Evolutionary conservation across 352 stramenopile species (phyloP).

Genomic region (Phytophthora sp.): DNA sequence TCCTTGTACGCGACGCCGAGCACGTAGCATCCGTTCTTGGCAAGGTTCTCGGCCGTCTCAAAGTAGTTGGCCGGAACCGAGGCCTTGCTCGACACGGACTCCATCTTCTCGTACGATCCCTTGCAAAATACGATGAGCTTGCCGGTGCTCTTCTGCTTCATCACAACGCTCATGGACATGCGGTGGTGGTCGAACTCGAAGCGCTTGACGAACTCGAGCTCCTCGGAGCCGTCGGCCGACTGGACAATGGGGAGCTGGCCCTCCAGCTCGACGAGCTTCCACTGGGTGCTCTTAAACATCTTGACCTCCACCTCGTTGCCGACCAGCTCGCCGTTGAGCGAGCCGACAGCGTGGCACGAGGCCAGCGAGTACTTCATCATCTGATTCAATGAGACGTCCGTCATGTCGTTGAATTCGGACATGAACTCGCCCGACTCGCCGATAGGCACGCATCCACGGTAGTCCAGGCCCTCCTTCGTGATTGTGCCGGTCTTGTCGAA

Average conservation of each 20-base stretch:
- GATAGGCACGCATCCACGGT: slow-evolving; percentile 68
- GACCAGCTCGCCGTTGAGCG: slow-evolving; percentile 71
- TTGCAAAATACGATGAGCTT: slow-evolving; percentile 88
- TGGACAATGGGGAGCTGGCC: slow-evolving; percentile 50
- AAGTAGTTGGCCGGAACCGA: slow-evolving; percentile 81
- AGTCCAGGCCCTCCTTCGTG: slow-evolving; percentile 91
- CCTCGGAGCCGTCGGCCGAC: slow-evolving; percentile 44
- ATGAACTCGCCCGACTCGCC: slow-evolving; percentile 45
- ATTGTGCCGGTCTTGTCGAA: slow-evolving; percentile 95
- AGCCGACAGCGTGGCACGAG: slow-evolving; percentile 84
- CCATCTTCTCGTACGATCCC: slow-evolving; percentile 89
- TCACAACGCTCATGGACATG: slow-evolving; percentile 92
- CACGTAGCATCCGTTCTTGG: slow-evolving; percentile 90
- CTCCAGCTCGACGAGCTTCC: slow-evolving; percentile 64
- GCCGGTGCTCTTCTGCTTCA: slow-evolving; percentile 63
- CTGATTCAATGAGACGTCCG: slow-evolving; percentile 34
- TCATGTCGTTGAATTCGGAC: slow-evolving; percentile 66
- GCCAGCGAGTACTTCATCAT: slow-evolving; percentile 76
- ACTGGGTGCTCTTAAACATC: slow-evolving; percentile 84
- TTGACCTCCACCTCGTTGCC: slow-evolving; percentile 90
- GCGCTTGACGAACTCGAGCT: slow-evolving; percentile 85
- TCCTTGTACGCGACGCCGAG: slow-evolving; percentile 82
- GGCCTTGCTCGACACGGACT: slow-evolving; percentile 50
- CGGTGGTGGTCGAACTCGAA: slow-evolving; percentile 93
- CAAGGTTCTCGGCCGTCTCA: slow-evolving; percentile 53